Base-by-base conservation (phyloP, 2,329 filamentous ascomycete genomes). In the Ascochyta clinopodiicola region DNA sequence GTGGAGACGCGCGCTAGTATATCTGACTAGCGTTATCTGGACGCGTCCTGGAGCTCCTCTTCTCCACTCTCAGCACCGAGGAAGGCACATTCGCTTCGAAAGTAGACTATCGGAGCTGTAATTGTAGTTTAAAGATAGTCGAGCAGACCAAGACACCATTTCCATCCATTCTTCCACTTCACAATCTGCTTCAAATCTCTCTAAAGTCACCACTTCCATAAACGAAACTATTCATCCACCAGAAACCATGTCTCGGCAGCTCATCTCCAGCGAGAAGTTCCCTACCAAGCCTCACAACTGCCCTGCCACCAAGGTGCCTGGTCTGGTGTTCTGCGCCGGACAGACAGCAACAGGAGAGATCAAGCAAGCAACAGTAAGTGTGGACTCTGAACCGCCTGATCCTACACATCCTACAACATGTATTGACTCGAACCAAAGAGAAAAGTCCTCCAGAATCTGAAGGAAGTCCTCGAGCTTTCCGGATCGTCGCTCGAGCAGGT, bases 401-500 rank as follows among this genome's bases (percentile, higher is more conserved):
- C 22, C 24, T 44, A 12, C 3, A 21, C 15, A 25, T 17, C 2
- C 37, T 38, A 8, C 8, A 24, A 40, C 12, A 29, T 5, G 24
- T 34, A 53, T 47, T 47, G 22, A 51, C 8, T 17, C 19, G 4
- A 1, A 6, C 5, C 32, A 1, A 35, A 66, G 60, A 53, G 60
- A 25, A 67, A 45, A 12, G 64, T 67, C 13, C 54, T 67, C 6
- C 64, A 67, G 17, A 63, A 64, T 15, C 44, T 64, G 6, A 64
- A 64, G 24, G 57, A 64, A 43, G 51, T 69, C 13, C 62, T 69
- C 25, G 65, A 69, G 42, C 60, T 65, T 25, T 65, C 65, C 2
- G 67, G 67, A 7, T 68, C 67, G 8, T 67, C 63, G 4, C 59
- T 69, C 10, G 64, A 70, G 39, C 60, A 70, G 40, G 66, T 71